Base-by-base conservation (phyloP, 352 stramenopile genomes). In the Pythium brachiatum region DNA sequence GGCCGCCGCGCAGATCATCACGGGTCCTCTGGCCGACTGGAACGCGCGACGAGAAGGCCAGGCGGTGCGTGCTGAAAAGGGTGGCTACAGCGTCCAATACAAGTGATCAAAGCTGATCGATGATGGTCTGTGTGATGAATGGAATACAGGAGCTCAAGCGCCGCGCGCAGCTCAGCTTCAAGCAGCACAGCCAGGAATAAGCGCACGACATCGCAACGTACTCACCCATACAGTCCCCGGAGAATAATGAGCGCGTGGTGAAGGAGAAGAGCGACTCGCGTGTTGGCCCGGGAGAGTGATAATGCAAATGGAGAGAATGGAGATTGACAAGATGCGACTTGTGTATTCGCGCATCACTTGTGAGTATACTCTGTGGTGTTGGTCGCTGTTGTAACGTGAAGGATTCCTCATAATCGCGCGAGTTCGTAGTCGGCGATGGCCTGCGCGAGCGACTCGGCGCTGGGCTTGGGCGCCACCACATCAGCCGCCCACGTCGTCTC, bases 11-110 rank as follows among this genome's bases (percentile, higher is more conserved):
- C 77, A 92, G 70, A 62, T 89, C 66, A 73, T 90, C 53, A 72
- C 75, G 5, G 81, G 83, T 27, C 81, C 83, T 15, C 25, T 90
- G 16, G 76, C 83, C 21, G 79, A 92, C 76, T 90, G 81, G 79
- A 89, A 90, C 63, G 79, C 83, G 32, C 79, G 83, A 79, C 77
- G 79, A 65, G 81, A 88, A 58, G 83, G 75, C 32, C 70, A 68
- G 16, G 72, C 76, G 81, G 83, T 92, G 55, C 57, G 73, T 73
- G 5, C 7, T 53, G 7, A 20, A 15, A 46, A 23, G 27, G 26
- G 7, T 43, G 2, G 1, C n/a, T 55, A 7, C 0, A 7, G 8
- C 21, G 15, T 26, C 7, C 15, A 36, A 26, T 20, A 32, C 32
- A 25, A 18, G 41, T 6, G 12, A 25, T 7, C 16, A 31, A 60